These are phyloP conservation scores for Stachybotrys elegans DNA, from an alignment of 2,329 filamentous ascomycete genomes.

Conservation along the genomic window DNA sequence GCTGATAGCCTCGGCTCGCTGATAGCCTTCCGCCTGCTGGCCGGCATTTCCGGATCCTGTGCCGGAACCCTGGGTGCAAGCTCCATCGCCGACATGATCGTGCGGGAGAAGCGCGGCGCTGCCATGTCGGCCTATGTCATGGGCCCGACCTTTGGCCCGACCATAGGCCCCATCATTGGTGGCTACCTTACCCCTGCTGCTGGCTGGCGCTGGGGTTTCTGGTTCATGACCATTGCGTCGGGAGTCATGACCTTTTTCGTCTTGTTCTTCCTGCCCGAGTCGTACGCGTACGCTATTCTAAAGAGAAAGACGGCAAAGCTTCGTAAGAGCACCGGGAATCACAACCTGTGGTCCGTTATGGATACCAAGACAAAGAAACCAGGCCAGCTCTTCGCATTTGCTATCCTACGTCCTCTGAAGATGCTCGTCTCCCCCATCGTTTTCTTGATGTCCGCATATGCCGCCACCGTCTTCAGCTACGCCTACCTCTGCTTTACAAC, in stretches of 20 bases:
- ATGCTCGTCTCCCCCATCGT: constrained; percentile 59
- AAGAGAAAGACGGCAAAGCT: constrained; percentile 50
- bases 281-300: constrained; percentile 51
- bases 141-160: constrained; percentile 52
- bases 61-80: constrained; percentile 60
- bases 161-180: constrained; percentile 40
- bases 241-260: constrained; percentile 3
- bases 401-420: constrained; percentile 54
- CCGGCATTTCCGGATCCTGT: constrained; percentile 52
- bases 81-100: constrained; percentile 57
- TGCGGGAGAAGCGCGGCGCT: constrained; percentile 49
- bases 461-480: constrained; percentile 56
- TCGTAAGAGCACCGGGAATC: constrained; percentile 42
- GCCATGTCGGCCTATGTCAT: constrained; percentile 59
- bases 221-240: constrained; percentile 11
- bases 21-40: constrained; percentile 54
- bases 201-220: constrained; percentile 41
- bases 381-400: constrained; percentile 37
- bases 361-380: background rate
- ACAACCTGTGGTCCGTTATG: background rate
- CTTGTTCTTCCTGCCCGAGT: constrained; percentile 53
- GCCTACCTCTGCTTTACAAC: constrained; percentile 47
- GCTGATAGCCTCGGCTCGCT: constrained; percentile 28
- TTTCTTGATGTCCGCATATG: constrained; percentile 58
- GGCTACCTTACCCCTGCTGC: constrained; percentile 28